Evolutionary conservation across 139 green algal species (phyloP).

Genomic region (Asterochloris sp.): DNA sequence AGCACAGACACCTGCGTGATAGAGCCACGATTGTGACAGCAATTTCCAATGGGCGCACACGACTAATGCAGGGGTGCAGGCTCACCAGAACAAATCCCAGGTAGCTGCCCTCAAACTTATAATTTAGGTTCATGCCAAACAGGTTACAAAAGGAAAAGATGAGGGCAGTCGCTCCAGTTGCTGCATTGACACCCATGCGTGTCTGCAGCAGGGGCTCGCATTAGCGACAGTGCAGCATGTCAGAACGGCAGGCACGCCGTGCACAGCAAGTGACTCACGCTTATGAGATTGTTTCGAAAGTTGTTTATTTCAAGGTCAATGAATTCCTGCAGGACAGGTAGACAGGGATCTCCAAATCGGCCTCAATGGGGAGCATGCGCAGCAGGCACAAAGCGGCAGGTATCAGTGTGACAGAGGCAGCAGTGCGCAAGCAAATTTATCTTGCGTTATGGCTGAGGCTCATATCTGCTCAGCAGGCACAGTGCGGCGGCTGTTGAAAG

Average conservation of each 20-base stretch:
- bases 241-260: neutral
- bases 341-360: neutral
- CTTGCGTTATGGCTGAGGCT: neutral
- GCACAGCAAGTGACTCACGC: constrained; percentile 33
- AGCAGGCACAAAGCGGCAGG: neutral
- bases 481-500: neutral
- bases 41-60: too few relatives aligned
- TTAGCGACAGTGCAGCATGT: neutral
- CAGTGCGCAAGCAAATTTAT: neutral
- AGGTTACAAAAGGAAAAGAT: constrained; percentile 8
- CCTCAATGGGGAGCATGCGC: neutral
- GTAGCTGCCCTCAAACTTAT: neutral
- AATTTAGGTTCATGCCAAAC: constrained; percentile 15
- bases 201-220: neutral
- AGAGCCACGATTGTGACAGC: neutral
- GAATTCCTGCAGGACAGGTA: constrained; percentile 59
- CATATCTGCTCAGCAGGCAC: neutral
- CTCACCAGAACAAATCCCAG: neutral
- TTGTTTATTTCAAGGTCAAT: constrained; percentile 94
- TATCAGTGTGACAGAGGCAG: neutral
- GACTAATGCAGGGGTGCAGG: neutral
- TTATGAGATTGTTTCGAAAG: constrained; percentile 76
- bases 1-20: too few relatives aligned
- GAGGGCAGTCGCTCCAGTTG: neutral
- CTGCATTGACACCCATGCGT: constrained; percentile 9